These are phyloP conservation scores for Amyloporia xantha DNA, from an alignment of 768 basidiomycete species.

Conservation along the genomic window DNA sequence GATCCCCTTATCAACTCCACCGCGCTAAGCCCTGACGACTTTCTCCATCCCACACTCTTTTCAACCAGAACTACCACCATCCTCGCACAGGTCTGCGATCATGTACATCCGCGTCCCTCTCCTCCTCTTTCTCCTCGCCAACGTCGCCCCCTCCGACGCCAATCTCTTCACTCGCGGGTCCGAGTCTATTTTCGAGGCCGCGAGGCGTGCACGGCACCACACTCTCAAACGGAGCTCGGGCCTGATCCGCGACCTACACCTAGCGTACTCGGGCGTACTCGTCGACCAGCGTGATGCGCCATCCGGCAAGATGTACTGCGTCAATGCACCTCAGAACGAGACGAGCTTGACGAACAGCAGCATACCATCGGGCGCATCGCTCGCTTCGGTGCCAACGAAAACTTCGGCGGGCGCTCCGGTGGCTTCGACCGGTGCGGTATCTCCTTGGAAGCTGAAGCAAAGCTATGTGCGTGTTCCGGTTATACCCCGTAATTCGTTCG, in stretches of 20 bases:
- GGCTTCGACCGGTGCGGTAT: slow-evolving; percentile 6
- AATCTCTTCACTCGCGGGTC: slow-evolving; percentile 18
- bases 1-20: background rate
- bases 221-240: slow-evolving; percentile 53
- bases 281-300: slow-evolving; percentile 17
- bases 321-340: slow-evolving; percentile 2
- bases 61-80: background rate
- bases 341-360: background rate
- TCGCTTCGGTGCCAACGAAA: slow-evolving; percentile 7
- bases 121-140: slow-evolving; percentile 27
- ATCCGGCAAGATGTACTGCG: slow-evolving; percentile 17
- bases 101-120: slow-evolving; percentile 24
- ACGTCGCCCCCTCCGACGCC: slow-evolving; percentile 23
- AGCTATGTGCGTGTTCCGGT: slow-evolving; percentile 50
- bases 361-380: background rate
- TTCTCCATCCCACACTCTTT: background rate
- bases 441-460: slow-evolving; percentile 43
- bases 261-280: slow-evolving; percentile 53
- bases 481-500: background rate
- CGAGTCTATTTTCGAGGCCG: slow-evolving; percentile 34
- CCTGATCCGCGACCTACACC: slow-evolving; percentile 63
- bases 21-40: background rate
- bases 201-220: slow-evolving; percentile 43
- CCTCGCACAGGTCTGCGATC: background rate
- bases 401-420: slow-evolving; percentile 7